A percentile compares a stretch with the other conserved stretches of the same genome.
Conservation (phyloP, 345 rosid species). For the Cardiospermum halicacabum region DNA sequence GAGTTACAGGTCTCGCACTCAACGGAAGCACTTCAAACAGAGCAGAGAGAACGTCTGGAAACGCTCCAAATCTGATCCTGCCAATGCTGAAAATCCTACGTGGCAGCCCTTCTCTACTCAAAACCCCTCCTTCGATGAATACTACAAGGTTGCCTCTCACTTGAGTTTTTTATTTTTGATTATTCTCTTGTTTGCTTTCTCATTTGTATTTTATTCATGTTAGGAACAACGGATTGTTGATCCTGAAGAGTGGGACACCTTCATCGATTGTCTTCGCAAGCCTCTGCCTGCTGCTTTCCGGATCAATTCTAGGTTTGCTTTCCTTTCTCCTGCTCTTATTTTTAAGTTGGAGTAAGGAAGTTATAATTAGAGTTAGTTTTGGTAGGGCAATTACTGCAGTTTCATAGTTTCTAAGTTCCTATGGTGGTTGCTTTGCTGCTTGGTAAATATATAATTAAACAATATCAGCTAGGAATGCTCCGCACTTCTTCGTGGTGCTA, state of each 20-base stretch:
- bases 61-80: constrained; percentile 46
- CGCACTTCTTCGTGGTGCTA: not conserved
- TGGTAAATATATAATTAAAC: not conserved
- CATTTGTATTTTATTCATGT: not conserved
- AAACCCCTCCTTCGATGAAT: constrained; percentile 72
- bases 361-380: not conserved
- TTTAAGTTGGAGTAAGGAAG: not conserved
- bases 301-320: constrained; percentile 67
- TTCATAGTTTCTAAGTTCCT: no score
- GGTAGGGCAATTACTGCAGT: not conserved
- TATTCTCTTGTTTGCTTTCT: not conserved
- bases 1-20: constrained; percentile 56
- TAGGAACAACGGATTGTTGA: constrained; percentile 84
- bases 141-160: constrained; percentile 60
- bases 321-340: not conserved
- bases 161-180: not conserved
- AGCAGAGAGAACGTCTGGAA: constrained; percentile 70
- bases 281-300: constrained; percentile 98
- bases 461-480: not conserved
- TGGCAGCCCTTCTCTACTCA: constrained; percentile 67
- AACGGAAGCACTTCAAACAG: constrained; percentile 57
- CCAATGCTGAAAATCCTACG: constrained; percentile 17
- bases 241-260: constrained; percentile 75
- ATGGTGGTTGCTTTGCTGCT: not conserved
- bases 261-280: constrained; percentile 63